Conservation (phyloP, 768 basidiomycete genomes). For the Dendrothele bispora region DNA sequence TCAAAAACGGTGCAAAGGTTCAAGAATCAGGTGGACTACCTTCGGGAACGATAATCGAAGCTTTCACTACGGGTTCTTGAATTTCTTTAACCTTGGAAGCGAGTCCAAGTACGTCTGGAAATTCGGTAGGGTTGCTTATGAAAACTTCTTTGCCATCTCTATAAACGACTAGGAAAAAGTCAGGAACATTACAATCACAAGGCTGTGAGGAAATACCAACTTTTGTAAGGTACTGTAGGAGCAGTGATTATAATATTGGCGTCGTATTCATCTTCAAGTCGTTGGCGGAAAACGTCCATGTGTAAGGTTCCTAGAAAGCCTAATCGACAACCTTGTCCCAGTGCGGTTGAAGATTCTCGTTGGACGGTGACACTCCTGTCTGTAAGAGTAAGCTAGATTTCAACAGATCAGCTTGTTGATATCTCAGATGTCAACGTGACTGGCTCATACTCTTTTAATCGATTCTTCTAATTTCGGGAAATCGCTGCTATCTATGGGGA, state of each 20-base stretch:
- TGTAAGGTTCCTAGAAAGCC: slow-evolving; percentile 96
- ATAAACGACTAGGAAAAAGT: slow-evolving; percentile 60
- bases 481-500: slow-evolving; percentile 88
- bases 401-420: slow-evolving; percentile 13
- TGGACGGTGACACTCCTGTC: slow-evolving; percentile 90
- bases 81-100: slow-evolving; percentile 66
- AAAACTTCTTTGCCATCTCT: slow-evolving; percentile 57
- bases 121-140: slow-evolving; percentile 93
- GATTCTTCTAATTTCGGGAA: slow-evolving; percentile 96
- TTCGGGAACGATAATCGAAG: slow-evolving; percentile 93
- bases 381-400: slow-evolving; percentile 69
- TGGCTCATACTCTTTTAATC: slow-evolving; percentile 69
- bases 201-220: slow-evolving; percentile 32
- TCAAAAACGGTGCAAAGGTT: not conserved
- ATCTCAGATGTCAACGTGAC: slow-evolving; percentile 7
- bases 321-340: slow-evolving; percentile 93
- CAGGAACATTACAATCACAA: not conserved
- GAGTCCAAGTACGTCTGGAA: slow-evolving; percentile 78
- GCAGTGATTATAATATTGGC: slow-evolving; percentile 94
- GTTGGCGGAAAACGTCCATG: slow-evolving; percentile 95
- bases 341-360: slow-evolving; percentile 88
- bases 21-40: no score
- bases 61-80: slow-evolving; percentile 91
- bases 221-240: slow-evolving; percentile 92
- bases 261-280: slow-evolving; percentile 95